Percentiles rank a stretch among this genome's conserved stretches.
Conservation (phyloP, 2,329 filamentous ascomycete species). For the Phialophora expanda region DNA sequence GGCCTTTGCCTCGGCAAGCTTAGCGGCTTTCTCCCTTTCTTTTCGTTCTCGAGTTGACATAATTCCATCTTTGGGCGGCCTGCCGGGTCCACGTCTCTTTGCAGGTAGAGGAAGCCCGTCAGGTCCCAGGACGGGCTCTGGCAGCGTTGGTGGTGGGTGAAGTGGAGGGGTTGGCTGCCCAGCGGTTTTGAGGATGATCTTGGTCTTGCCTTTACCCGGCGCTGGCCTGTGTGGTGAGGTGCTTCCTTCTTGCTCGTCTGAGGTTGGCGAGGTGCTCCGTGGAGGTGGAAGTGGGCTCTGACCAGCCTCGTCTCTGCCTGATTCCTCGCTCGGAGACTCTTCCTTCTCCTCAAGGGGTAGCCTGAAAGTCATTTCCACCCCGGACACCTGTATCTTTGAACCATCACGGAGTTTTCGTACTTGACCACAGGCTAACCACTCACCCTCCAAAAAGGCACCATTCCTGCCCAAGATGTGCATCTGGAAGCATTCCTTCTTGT, state of each 20-base stretch:
- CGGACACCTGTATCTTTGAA: slow-evolving; percentile 62
- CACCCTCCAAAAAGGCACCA: slow-evolving; percentile 61
- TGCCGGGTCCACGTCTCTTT: slow-evolving; percentile 63
- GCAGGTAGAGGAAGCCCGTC: slow-evolving; percentile 35
- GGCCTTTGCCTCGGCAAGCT: slow-evolving; percentile 51
- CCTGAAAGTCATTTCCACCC: slow-evolving; percentile 38
- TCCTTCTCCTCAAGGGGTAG: slow-evolving; percentile 32
- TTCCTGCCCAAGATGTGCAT: slow-evolving; percentile 65
- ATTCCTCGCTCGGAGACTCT: slow-evolving; percentile 29
- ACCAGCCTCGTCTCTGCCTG: slow-evolving; percentile 33
- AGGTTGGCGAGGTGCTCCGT: slow-evolving; percentile 25
- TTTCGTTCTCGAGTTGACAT: slow-evolving; percentile 69
- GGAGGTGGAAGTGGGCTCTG: slow-evolving; percentile 19
- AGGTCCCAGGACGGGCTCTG: slow-evolving; percentile 26
- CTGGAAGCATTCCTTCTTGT: slow-evolving; percentile 61
- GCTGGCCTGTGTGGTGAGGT: slow-evolving; percentile 23
- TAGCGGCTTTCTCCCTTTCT: slow-evolving; percentile 59
- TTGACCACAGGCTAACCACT: slow-evolving; percentile 55
- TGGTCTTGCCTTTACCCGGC: slow-evolving; percentile 29
- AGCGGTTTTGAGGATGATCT: slow-evolving; percentile 28
- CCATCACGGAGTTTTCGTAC: slow-evolving; percentile 60
- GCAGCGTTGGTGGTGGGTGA: slow-evolving; percentile 2
- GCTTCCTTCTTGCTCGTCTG: slow-evolving; percentile 30
- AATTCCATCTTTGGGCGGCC: slow-evolving; percentile 69
- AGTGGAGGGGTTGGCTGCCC: slow-evolving; percentile 16